These are phyloP conservation scores for Cutaneotrichosporon sp. DNA, from an alignment of 1,284 basidiomycete species.

Conservation along the genomic window DNA sequence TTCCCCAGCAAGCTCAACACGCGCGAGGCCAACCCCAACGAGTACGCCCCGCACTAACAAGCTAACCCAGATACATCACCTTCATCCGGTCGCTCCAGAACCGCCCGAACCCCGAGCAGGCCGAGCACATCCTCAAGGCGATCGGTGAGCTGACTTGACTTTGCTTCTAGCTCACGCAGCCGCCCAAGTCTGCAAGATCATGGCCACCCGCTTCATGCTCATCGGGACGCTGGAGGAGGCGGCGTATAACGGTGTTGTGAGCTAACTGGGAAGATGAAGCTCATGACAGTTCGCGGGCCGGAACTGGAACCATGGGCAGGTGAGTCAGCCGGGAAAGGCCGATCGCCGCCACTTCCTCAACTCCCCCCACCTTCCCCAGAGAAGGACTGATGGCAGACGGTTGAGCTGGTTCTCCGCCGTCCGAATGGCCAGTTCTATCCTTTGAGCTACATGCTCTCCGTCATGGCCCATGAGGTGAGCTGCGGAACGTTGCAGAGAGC, in stretches of 20 bases:
- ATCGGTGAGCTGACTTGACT: constrained; percentile 39
- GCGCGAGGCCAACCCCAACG: constrained; percentile 48
- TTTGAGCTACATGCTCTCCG: constrained; percentile 44
- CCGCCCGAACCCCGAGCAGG: constrained; percentile 38
- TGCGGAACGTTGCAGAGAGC: neutral
- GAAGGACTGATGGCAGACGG: constrained; percentile 20
- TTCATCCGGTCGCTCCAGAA: constrained; percentile 44
- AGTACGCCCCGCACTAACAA: constrained; percentile 20
- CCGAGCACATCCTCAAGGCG: constrained; percentile 49
- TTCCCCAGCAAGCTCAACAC: constrained; percentile 43
- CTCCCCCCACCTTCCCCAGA: neutral
- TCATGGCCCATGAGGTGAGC: constrained; percentile 54
- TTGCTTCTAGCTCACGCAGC: constrained; percentile 10
- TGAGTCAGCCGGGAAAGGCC: constrained; percentile 23
- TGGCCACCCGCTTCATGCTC: constrained; percentile 49
- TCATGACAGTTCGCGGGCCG: constrained; percentile 46
- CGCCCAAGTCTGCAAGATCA: constrained; percentile 49
- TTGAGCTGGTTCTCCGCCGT: constrained; percentile 54
- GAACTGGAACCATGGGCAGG: constrained; percentile 55
- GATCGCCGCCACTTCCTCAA: no score
- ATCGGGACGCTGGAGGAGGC: constrained; percentile 51
- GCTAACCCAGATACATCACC: constrained; percentile 40
- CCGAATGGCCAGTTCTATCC: constrained; percentile 49
- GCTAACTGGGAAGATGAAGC: constrained; percentile 14
- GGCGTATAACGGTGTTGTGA: constrained; percentile 47